phyloP scores from a whole-genome alignment of 257 asterid species.

The Rubia yunnanensis region DNA sequence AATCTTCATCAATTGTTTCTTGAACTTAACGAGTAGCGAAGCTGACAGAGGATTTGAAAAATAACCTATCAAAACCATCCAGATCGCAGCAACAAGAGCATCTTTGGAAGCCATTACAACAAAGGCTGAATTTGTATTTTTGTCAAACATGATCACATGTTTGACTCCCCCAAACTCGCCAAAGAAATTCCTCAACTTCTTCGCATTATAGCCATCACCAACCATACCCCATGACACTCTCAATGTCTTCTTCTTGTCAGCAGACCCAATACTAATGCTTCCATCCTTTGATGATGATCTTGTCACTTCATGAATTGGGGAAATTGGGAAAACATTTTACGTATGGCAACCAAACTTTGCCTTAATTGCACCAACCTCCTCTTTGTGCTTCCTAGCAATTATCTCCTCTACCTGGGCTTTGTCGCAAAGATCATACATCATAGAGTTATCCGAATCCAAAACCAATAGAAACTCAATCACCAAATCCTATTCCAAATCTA shows the following conservation, averaged over 20 bases:
- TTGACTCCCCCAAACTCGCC: constrained; percentile 66
- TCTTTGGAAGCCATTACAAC: constrained; percentile 76
- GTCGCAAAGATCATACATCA: no score
- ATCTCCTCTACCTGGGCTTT: constrained; percentile 47
- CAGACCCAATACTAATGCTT: constrained; percentile 22
- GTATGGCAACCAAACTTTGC: constrained; percentile 32
- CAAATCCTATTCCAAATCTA: background rate
- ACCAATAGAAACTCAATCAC: background rate
- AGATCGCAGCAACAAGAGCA: constrained; percentile 49
- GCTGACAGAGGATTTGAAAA: constrained; percentile 68
- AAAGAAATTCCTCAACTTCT: constrained; percentile 48
- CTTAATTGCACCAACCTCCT: constrained; percentile 52
- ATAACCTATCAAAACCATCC: constrained; percentile 53
- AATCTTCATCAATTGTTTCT: no score
- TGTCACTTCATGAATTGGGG: background rate
- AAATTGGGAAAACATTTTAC: constrained; percentile 20
- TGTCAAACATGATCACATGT: constrained; percentile 65
- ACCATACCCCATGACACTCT: constrained; percentile 83
- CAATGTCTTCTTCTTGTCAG: constrained; percentile 50
- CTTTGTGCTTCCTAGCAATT: constrained; percentile 39
- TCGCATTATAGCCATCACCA: constrained; percentile 52
- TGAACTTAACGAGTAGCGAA: constrained; percentile 47
- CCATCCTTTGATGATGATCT: constrained; percentile 17
- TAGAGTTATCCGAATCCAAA: background rate
- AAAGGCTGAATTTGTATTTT: constrained; percentile 78